A percentile compares a stretch with the other conserved stretches of the same genome.
Conservation (phyloP, 306 rosid species). For the Quillaja saponaria region DNA sequence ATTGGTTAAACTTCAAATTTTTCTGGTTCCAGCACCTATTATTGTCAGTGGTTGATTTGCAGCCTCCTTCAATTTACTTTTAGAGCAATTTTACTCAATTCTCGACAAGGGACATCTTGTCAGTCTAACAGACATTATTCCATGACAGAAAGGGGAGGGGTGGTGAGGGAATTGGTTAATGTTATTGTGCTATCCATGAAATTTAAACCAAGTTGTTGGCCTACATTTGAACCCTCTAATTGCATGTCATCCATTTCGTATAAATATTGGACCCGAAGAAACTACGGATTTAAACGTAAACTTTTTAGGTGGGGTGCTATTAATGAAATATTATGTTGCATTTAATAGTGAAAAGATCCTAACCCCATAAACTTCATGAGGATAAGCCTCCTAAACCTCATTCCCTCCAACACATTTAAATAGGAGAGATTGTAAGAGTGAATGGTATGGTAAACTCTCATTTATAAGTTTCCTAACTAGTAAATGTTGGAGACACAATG, state of each 20-base stretch:
- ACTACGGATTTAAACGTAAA: slow-evolving; percentile 9
- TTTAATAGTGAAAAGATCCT: slow-evolving; percentile 27
- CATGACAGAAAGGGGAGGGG: no score
- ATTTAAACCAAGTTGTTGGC: neutral
- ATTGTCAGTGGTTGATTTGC: no score
- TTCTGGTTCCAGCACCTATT: no score
- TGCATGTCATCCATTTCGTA: slow-evolving; percentile 6
- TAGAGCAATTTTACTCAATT: no score
- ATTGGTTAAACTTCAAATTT: no score
- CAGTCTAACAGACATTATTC: no score
- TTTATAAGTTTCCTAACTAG: neutral
- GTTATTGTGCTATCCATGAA: no score
- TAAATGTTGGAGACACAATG: no score
- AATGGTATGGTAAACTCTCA: slow-evolving; percentile 10
- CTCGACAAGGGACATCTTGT: no score
- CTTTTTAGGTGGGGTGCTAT: slow-evolving; percentile 23
- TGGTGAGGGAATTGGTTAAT: no score
- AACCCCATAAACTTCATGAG: slow-evolving; percentile 8
- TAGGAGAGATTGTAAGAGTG: neutral
- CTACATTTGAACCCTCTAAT: slow-evolving; percentile 22
- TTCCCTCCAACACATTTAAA: slow-evolving; percentile 34
- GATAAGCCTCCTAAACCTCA: slow-evolving; percentile 8
- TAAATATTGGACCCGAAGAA: slow-evolving; percentile 1
- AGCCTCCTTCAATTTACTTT: no score
- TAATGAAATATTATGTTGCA: neutral